A percentile compares a stretch with the other conserved stretches of the same genome.
Conservation (phyloP, 441 rosid species). For the Bocquillonia castaneifolia region DNA sequence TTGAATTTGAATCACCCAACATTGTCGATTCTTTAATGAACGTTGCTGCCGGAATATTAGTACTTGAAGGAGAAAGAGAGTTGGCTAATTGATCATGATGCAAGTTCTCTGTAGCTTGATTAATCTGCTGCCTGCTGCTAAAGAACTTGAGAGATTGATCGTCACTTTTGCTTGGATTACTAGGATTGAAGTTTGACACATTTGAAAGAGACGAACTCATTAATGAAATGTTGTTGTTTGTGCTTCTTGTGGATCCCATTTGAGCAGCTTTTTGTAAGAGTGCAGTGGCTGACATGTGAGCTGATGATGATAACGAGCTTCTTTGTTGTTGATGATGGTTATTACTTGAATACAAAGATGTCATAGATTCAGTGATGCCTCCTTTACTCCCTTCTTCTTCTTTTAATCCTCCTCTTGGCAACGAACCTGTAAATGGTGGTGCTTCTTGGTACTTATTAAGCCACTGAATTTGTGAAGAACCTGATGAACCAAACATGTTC, state of each 20-base stretch:
- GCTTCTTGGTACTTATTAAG: slow-evolving; percentile 33
- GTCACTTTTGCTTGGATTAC: slow-evolving; percentile 11
- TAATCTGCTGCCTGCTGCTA: slow-evolving; percentile 17
- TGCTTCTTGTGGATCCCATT: slow-evolving; percentile 65
- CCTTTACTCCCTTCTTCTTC: slow-evolving; percentile 37
- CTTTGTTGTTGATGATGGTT: slow-evolving; percentile 19
- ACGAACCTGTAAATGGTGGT: slow-evolving; percentile 19
- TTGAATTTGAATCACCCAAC: slow-evolving; percentile 18
- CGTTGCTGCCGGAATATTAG: neutral
- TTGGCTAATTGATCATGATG: slow-evolving; percentile 17
- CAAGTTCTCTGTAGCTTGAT: slow-evolving; percentile 20
- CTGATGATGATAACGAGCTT: slow-evolving; percentile 9
- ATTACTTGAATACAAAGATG: slow-evolving; percentile 33
- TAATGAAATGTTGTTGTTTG: slow-evolving; percentile 22
- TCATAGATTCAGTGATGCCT: slow-evolving; percentile 28
- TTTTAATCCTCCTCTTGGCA: slow-evolving; percentile 24
- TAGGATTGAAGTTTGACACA: slow-evolving; percentile 7
- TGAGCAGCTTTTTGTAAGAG: slow-evolving; percentile 73
- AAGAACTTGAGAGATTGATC: slow-evolving; percentile 21
- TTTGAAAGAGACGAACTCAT: slow-evolving; percentile 25
- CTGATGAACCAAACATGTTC: slow-evolving; percentile 29
- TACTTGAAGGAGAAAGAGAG: slow-evolving; percentile 24
- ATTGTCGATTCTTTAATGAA: slow-evolving; percentile 13
- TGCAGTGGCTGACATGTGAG: slow-evolving; percentile 73
- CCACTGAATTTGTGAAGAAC: slow-evolving; percentile 28